Evolutionary conservation across 2,329 filamentous ascomycete genomes (phyloP).

Genomic region (Mycosphaerella arachidis): DNA sequence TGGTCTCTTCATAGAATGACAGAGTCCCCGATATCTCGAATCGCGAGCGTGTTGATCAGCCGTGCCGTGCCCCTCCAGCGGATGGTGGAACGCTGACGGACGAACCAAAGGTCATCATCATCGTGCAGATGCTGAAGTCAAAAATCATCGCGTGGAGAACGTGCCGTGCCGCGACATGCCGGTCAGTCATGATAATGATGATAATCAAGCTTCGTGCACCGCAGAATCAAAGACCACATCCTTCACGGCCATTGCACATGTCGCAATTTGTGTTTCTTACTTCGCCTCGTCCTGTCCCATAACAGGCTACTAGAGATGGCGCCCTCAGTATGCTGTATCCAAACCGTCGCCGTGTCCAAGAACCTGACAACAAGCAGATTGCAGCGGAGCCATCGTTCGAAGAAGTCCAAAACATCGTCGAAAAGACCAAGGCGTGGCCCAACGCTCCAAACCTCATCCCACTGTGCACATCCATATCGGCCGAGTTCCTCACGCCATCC

Average conservation of each 20-base stretch:
- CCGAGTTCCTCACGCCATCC: slow-evolving; percentile 91
- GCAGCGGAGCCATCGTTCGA: slow-evolving; percentile 58
- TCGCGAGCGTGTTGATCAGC: not conserved
- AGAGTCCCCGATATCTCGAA: not conserved
- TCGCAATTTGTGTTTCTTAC: not conserved
- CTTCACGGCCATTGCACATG: not conserved
- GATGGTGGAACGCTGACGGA: no score
- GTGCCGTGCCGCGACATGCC: no score
- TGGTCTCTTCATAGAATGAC: slow-evolving; percentile 4
- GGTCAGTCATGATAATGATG: no score
- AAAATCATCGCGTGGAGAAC: no score
- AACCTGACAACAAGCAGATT: slow-evolving; percentile 30
- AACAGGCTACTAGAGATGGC: slow-evolving; percentile 9
- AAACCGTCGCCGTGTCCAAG: not conserved
- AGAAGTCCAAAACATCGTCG: slow-evolving; percentile 54
- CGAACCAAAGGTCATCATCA: no score
- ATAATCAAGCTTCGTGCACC: not conserved
- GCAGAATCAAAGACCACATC: not conserved
- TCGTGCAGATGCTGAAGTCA: no score
- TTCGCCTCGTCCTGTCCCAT: not conserved
- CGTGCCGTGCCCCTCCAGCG: not conserved
- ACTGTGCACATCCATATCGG: slow-evolving; percentile 76
- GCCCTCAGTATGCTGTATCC: not conserved
- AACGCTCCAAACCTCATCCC: slow-evolving; percentile 74
- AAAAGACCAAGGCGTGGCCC: slow-evolving; percentile 46